Conservation (phyloP, 352 stramenopile genomes). For the Stramenopiles sp. region DNA sequence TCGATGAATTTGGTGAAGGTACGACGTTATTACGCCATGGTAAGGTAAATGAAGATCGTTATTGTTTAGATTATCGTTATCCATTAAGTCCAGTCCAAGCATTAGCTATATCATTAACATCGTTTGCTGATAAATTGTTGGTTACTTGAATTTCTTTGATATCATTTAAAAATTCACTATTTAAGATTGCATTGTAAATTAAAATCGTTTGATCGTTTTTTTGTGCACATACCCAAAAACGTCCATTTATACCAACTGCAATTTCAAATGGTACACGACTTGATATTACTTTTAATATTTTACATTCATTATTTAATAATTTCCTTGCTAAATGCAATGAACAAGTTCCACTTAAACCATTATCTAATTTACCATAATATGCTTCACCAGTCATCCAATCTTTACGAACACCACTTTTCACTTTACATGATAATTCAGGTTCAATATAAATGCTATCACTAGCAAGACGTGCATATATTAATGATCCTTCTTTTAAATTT, state of each 20-base stretch:
- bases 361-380: conserved; percentile 79
- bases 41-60: not conserved
- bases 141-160: not conserved
- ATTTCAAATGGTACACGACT: conserved; percentile 91
- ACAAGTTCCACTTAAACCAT: no score
- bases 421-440: conserved; percentile 74
- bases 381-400: conserved; percentile 95
- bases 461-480: conserved; percentile 83
- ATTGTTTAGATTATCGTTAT: not conserved
- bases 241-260: conserved; percentile 78
- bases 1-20: not conserved
- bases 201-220: conserved; percentile 53
- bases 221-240: conserved; percentile 79
- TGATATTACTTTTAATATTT: no score
- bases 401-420: conserved; percentile 63
- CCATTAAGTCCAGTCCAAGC: not conserved
- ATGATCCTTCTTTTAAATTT: conserved; percentile 55
- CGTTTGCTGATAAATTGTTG: not conserved
- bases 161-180: conserved; percentile 35
- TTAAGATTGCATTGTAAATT: conserved; percentile 59
- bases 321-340: no score
- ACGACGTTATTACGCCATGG: not conserved
- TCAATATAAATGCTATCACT: conserved; percentile 62
- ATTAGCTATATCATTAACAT: not conserved
- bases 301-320: no score